phyloP scores from a whole-genome alignment of 2,329 filamentous ascomycete genomes.

The Pezicula carpinea region DNA sequence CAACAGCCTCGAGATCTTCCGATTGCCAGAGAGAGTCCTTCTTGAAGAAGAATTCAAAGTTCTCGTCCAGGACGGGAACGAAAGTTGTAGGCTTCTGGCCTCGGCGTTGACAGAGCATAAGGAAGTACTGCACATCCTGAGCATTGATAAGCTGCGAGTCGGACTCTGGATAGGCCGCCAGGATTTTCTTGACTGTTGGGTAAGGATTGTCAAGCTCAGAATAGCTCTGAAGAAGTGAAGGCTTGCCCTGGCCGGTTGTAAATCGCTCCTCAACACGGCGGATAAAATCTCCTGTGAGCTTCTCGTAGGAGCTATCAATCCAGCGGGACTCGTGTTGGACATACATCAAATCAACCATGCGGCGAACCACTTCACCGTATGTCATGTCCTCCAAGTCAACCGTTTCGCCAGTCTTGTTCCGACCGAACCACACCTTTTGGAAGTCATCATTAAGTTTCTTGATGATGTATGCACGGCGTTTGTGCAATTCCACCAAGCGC shows the following conservation, averaged over 20 bases:
- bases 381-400: slow-evolving; percentile 96
- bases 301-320: slow-evolving; percentile 82
- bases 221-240: slow-evolving; percentile 85
- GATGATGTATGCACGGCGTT: slow-evolving; percentile 86
- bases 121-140: slow-evolving; percentile 95
- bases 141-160: slow-evolving; percentile 93
- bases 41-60: slow-evolving; percentile 99
- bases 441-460: slow-evolving; percentile 94
- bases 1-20: slow-evolving; percentile 92
- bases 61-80: slow-evolving; percentile 90
- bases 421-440: slow-evolving; percentile 95
- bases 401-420: slow-evolving; percentile 72
- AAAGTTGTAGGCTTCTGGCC: slow-evolving; percentile 97
- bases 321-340: slow-evolving; percentile 86
- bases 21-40: slow-evolving; percentile 99
- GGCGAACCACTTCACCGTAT: slow-evolving; percentile 79
- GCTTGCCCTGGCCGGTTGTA: slow-evolving; percentile 63
- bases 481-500: slow-evolving; percentile 80
- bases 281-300: slow-evolving; percentile 90
- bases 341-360: slow-evolving; percentile 86
- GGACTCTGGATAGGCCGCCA: slow-evolving; percentile 80
- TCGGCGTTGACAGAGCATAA: slow-evolving; percentile 84
- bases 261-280: slow-evolving; percentile 96
- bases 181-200: slow-evolving; percentile 69
- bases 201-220: slow-evolving; percentile 82